These are phyloP conservation scores for Allium cepa DNA, from an alignment of 106 monocot genomes.

Conservation along the genomic window DNA sequence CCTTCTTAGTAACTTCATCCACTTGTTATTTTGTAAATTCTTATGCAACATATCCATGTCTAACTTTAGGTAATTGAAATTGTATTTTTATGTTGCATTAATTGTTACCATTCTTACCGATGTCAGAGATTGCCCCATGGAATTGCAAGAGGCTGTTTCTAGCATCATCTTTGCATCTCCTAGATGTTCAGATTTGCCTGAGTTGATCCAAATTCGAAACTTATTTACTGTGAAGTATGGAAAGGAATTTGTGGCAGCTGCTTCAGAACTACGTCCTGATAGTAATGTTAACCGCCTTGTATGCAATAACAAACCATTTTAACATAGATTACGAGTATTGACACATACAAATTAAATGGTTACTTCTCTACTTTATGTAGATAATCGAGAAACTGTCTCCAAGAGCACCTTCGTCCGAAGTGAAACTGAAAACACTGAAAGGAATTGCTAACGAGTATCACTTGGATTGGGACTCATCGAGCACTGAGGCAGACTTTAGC, in stretches of 20 bases:
- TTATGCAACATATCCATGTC: too few relatives aligned
- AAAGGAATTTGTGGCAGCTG: conserved; percentile 84
- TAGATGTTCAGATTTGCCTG: conserved; percentile 97
- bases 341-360: not conserved
- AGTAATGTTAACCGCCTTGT: conserved; percentile 86
- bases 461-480: conserved; percentile 78
- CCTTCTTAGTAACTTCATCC: too few relatives aligned
- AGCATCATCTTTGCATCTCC: conserved; percentile 92
- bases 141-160: conserved; percentile 88
- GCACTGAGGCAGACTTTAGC: conserved; percentile 66
- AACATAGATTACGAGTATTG: not conserved
- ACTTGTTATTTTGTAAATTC: too few relatives aligned
- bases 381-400: conserved; percentile 90
- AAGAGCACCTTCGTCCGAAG: conserved; percentile 51
- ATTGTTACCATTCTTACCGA: not conserved
- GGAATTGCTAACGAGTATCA: conserved; percentile 62
- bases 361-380: conserved; percentile 21
- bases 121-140: conserved; percentile 80
- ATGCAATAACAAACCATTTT: conserved; percentile 11
- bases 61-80: too few relatives aligned
- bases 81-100: too few relatives aligned
- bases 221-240: conserved; percentile 85
- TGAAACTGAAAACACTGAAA: conserved; percentile 55
- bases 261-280: conserved; percentile 83
- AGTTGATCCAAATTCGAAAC: conserved; percentile 74